Evolutionary conservation across 1,284 basidiomycete species (phyloP).

Genomic region (Papiliotrema nemorosa): DNA sequence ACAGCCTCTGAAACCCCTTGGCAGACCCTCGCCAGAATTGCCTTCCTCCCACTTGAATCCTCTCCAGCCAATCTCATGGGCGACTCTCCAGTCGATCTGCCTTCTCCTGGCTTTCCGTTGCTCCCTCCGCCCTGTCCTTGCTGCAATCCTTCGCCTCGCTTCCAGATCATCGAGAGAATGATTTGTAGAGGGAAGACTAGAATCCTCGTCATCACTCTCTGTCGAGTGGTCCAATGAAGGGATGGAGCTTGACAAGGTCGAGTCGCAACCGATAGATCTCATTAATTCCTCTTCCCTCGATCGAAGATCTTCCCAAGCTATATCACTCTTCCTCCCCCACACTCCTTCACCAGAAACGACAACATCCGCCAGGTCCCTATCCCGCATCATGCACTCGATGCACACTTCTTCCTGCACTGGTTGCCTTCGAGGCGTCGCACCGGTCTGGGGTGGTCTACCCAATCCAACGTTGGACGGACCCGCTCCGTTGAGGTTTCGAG

Average conservation of each 20-base stretch:
- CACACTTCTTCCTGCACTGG: constrained; percentile 65
- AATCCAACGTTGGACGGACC: neutral
- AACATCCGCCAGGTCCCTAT: constrained; percentile 96
- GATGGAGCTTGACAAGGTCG: neutral
- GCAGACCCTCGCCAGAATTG: constrained; percentile 37
- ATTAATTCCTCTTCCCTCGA: constrained; percentile 58
- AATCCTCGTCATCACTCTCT: constrained; percentile 13
- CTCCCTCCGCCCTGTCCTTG: constrained; percentile 16
- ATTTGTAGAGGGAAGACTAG: constrained; percentile 17
- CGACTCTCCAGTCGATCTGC: constrained; percentile 22
- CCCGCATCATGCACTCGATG: constrained; percentile 97
- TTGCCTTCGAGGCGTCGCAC: neutral
- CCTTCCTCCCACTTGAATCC: constrained; percentile 47
- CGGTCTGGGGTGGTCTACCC: neutral
- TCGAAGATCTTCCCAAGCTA: constrained; percentile 71
- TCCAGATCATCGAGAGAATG: constrained; percentile 23
- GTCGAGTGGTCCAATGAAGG: constrained; percentile 7
- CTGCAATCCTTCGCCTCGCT: constrained; percentile 22
- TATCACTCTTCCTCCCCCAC: constrained; percentile 90
- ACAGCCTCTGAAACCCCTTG: constrained; percentile 50
- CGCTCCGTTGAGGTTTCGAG: constrained; percentile 1
- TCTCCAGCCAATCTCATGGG: constrained; percentile 37
- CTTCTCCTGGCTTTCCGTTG: constrained; percentile 22
- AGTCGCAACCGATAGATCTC: constrained; percentile 12
- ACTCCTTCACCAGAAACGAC: constrained; percentile 77